These are phyloP conservation scores for Pleomassaria siparia DNA, from an alignment of 2,329 filamentous ascomycete genomes.

Conservation along the genomic window DNA sequence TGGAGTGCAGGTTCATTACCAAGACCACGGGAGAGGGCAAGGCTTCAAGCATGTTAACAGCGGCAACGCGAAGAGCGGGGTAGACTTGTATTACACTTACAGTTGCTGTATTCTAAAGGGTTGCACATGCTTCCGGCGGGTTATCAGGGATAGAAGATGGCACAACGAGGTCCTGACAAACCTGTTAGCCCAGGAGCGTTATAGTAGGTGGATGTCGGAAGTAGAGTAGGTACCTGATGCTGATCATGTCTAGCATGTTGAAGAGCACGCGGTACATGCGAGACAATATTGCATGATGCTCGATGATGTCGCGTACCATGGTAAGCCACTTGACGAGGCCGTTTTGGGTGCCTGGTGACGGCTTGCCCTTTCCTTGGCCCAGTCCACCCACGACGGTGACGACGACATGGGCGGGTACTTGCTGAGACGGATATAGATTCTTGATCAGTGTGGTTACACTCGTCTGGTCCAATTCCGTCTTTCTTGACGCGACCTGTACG, in stretches of 20 bases:
- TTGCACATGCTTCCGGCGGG: conserved; percentile 77
- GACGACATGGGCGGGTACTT: conserved; percentile 62
- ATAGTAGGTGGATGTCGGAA: conserved; percentile 6
- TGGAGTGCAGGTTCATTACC: conserved; percentile 72
- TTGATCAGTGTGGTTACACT: conserved; percentile 69
- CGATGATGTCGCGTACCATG: conserved; percentile 71
- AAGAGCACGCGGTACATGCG: conserved; percentile 77
- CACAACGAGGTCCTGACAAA: conserved; percentile 57
- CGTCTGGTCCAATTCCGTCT: conserved; percentile 73
- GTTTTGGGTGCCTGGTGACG: conserved; percentile 69
- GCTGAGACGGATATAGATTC: conserved; percentile 72
- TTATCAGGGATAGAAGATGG: conserved; percentile 77
- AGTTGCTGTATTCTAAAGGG: conserved; percentile 80
- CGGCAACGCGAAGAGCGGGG: not conserved
- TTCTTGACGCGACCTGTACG: conserved; percentile 66
- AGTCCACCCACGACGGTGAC: conserved; percentile 70
- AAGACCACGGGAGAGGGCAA: conserved; percentile 51
- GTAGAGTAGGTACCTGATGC: conserved; percentile 58
- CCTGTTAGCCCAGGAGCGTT: conserved; percentile 24
- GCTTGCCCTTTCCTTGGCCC: conserved; percentile 77
- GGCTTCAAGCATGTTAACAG: conserved; percentile 35
- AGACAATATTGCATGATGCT: conserved; percentile 63
- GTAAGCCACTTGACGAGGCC: conserved; percentile 77
- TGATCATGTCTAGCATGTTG: conserved; percentile 78
- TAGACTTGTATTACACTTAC: conserved; percentile 23